These are phyloP conservation scores for Cephalotrichum gorgonifer DNA, from an alignment of 2,329 filamentous ascomycete species.

Conservation along the genomic window DNA sequence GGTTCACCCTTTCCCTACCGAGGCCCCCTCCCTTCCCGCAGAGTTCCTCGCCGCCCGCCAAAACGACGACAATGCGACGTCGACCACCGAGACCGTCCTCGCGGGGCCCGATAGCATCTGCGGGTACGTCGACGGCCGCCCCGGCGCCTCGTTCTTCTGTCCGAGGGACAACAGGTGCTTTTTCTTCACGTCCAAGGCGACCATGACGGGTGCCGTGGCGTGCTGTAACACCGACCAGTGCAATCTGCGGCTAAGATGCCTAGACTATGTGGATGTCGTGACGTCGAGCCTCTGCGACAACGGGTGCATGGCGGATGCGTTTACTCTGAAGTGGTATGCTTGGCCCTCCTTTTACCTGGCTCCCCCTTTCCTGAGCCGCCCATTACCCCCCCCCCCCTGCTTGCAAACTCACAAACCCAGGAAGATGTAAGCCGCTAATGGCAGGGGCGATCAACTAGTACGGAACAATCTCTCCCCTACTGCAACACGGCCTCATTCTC, in stretches of 20 bases:
- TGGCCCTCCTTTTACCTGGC: neutral
- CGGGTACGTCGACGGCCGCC: slow-evolving; percentile 32
- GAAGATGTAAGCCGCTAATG: too few relatives aligned
- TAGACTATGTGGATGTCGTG: slow-evolving; percentile 24
- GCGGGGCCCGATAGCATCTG: slow-evolving; percentile 39
- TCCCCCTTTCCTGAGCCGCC: neutral
- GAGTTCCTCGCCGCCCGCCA: slow-evolving; percentile 9
- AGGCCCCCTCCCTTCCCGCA: slow-evolving; percentile 15
- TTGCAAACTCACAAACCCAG: neutral
- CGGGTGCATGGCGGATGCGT: slow-evolving; percentile 27
- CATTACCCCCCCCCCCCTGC: neutral
- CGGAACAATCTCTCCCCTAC: slow-evolving; percentile 21
- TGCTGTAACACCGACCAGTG: slow-evolving; percentile 28
- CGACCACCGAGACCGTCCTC: slow-evolving; percentile 21
- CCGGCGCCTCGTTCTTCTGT: slow-evolving; percentile 30
- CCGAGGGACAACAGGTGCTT: slow-evolving; percentile 22
- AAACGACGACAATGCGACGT: slow-evolving; percentile 16
- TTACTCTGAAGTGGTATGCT: slow-evolving; percentile 35
- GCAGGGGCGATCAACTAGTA: too few relatives aligned
- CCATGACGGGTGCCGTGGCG: slow-evolving; percentile 24
- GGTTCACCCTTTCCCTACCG: neutral
- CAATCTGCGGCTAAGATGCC: slow-evolving; percentile 23
- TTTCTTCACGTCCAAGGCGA: slow-evolving; percentile 22
- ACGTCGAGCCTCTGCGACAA: slow-evolving; percentile 26
- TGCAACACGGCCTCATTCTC: slow-evolving; percentile 35